Percentiles rank a stretch among this genome's conserved stretches.
Evolutionary conservation across 2,329 filamentous ascomycete species (phyloP).

Genomic region (Colletotrichum cordylinicola): DNA sequence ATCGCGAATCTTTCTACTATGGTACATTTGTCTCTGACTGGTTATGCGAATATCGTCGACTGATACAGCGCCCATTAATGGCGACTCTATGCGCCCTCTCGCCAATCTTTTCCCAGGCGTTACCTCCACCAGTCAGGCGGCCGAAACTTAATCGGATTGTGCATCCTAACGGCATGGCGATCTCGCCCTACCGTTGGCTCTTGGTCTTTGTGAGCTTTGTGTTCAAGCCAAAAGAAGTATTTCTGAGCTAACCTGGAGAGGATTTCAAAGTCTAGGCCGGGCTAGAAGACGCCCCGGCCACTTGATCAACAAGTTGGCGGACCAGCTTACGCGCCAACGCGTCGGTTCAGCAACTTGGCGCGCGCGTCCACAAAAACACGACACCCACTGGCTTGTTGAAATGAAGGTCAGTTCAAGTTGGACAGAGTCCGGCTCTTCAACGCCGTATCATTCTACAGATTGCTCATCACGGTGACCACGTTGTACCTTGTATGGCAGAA

Average conservation of each 20-base stretch:
- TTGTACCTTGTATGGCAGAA: neutral
- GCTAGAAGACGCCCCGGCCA: slow-evolving; percentile 8
- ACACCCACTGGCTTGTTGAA: neutral
- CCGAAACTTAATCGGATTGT: neutral
- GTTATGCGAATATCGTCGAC: slow-evolving; percentile 4
- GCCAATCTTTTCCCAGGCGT: neutral
- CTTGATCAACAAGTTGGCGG: neutral
- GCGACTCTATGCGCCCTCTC: neutral
- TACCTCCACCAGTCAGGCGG: neutral
- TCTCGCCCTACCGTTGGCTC: slow-evolving; percentile 1
- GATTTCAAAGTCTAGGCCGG: slow-evolving; percentile 1
- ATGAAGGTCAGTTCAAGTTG: neutral
- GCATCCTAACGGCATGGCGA: neutral
- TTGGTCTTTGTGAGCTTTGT: neutral
- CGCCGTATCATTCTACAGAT: neutral
- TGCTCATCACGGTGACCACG: neutral
- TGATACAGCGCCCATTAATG: neutral
- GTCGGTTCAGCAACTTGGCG: slow-evolving; percentile 5
- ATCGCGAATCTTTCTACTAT: slow-evolving; percentile 9
- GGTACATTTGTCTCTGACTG: neutral
- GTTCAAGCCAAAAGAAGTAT: neutral
- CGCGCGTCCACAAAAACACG: slow-evolving; percentile 4
- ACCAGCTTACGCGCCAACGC: slow-evolving; percentile 15
- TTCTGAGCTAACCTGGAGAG: neutral
- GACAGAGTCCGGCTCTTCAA: neutral